phyloP scores from a whole-genome alignment of 306 rosid species.

The Parietaria judaica region DNA sequence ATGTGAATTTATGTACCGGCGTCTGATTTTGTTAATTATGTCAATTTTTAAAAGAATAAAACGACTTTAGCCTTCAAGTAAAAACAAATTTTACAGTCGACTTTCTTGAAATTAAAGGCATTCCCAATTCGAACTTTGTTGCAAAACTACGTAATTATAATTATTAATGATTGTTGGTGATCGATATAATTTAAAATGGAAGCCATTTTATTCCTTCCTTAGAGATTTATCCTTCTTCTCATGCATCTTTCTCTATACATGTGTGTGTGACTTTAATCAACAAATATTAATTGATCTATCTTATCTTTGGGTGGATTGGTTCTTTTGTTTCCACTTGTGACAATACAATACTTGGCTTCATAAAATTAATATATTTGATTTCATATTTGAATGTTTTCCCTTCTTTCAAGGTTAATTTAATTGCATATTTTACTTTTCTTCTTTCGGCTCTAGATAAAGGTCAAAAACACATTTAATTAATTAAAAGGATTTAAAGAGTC shows the following conservation, averaged over 20 bases:
- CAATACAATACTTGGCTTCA: not conserved
- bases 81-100: not conserved
- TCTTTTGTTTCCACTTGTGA: slow-evolving; percentile 20
- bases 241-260: not conserved
- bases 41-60: no score
- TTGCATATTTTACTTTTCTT: slow-evolving; percentile 27
- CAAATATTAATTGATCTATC: slow-evolving; percentile 1
- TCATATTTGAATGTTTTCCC: slow-evolving; percentile 28
- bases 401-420: slow-evolving; percentile 40
- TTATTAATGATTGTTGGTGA: not conserved
- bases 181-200: not conserved
- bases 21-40: no score
- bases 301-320: slow-evolving; percentile 2
- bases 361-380: not conserved
- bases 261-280: not conserved
- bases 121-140: slow-evolving; percentile 15
- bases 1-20: no score
- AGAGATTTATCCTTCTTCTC: not conserved
- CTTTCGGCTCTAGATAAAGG: slow-evolving; percentile 55
- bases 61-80: no score
- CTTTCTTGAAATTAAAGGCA: not conserved
- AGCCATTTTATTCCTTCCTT: slow-evolving; percentile 2
- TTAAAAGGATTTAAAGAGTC: not conserved
- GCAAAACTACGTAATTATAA: slow-evolving; percentile 5
- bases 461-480: slow-evolving; percentile 6